Evolutionary conservation across 805 yeast species (phyloP), one percentile per base, ranked within the genome.

Genomic region (Candida mattraensis): DNA sequence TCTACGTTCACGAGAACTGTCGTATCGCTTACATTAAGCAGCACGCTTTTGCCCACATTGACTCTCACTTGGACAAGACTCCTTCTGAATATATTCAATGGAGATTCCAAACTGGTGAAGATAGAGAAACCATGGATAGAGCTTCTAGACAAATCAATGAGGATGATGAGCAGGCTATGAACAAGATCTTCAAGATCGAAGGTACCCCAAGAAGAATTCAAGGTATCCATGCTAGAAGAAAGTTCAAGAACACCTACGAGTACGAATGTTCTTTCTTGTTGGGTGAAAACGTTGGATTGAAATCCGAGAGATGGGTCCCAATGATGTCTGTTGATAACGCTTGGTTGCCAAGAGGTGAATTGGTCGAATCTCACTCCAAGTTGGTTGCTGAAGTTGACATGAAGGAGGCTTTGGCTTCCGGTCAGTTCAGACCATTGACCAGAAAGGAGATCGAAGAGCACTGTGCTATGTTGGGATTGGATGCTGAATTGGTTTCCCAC

Each of bases 61-160:
- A 94, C 74, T 80, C 85, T 67, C 99, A 93, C 70, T 80, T 91
- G 70, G 99, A 93, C 82, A 87, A 85, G 82, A 93, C 99, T 65
- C 99, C 99, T 67, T 88, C 97, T 63, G 99, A 93, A 80, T 93
- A 93, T 79, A 93, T 93, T 61, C 99, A 93, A 79, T 93, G 99
- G 99, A 93, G 99, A 84, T 93, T 91, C 97, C 99, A 93, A 80
- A 93, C 99, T 67, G 99, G 99, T 89, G 99, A 93, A 80, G 99
- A 93, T 75, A 88, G 99, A 79, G 99, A 93, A 80, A 93, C 99
- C 74, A 93, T 93, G 99, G 99, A 93, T 80, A 87, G 98, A 79
- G 99, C 98, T 69, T 87, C 94, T 72, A 87, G 99, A 80, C 91
- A 83, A 70, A 88, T 93, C 70, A 88, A 85, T 67, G 99, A 93